Conservation (phyloP, 495 filamentous ascomycete genomes). For the Penicillium taxi region DNA sequence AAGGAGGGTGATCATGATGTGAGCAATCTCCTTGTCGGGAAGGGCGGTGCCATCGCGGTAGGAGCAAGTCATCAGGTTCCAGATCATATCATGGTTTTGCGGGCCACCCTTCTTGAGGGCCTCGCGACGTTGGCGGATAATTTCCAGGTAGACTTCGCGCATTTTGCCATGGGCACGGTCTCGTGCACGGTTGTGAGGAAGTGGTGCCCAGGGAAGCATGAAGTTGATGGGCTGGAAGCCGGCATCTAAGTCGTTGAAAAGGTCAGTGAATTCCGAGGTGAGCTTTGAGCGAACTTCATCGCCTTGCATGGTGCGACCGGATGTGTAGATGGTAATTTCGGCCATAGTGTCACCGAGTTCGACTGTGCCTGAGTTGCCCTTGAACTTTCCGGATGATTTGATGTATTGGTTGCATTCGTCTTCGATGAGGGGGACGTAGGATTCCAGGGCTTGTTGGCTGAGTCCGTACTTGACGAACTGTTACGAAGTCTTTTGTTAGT, state of each 20-base stretch:
- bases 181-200: slow-evolving; percentile 73
- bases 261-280: slow-evolving; percentile 53
- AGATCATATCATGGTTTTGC: slow-evolving; percentile 61
- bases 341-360: slow-evolving; percentile 65
- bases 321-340: slow-evolving; percentile 80
- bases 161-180: slow-evolving; percentile 69
- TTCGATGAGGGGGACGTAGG: slow-evolving; percentile 71
- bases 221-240: slow-evolving; percentile 82
- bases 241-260: slow-evolving; percentile 78
- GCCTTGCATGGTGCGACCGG: slow-evolving; percentile 71
- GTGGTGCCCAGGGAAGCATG: slow-evolving; percentile 77
- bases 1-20: slow-evolving; percentile 86
- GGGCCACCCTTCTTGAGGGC: slow-evolving; percentile 13
- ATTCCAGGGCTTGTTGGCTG: slow-evolving; percentile 64
- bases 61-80: slow-evolving; percentile 67
- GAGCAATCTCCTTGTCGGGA: slow-evolving; percentile 74
- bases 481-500: not conserved
- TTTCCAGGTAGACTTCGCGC: slow-evolving; percentile 68
- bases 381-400: slow-evolving; percentile 57
- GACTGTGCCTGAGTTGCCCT: slow-evolving; percentile 54
- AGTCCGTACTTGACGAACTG: slow-evolving; percentile 84
- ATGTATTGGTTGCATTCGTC: slow-evolving; percentile 65
- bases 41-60: slow-evolving; percentile 68
- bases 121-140: slow-evolving; percentile 58
- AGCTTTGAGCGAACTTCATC: slow-evolving; percentile 71